Evolutionary conservation across 1,139 yeast species (phyloP).

Genomic region (Nakaseomyces kungkrabaensis): DNA sequence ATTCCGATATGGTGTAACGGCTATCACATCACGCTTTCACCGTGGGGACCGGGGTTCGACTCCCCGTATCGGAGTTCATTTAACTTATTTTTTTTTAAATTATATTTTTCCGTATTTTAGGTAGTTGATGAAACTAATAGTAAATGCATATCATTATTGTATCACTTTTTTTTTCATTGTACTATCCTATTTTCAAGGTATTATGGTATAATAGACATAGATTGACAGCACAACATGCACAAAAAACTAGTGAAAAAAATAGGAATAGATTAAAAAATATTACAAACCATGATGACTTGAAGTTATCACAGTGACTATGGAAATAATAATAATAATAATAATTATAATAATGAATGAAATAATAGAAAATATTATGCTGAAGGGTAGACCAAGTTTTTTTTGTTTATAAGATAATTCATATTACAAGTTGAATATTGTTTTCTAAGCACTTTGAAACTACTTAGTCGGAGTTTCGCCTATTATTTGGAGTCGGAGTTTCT

Average conservation of each 20-base stretch:
- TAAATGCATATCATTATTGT: too few species aligned
- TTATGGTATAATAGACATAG: too few species aligned
- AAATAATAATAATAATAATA: background rate
- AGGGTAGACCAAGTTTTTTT: background rate
- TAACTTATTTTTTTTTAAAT: conserved; percentile 4
- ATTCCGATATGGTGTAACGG: conserved; percentile 31
- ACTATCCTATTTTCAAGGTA: too few species aligned
- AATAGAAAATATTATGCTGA: background rate
- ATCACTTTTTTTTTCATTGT: too few species aligned
- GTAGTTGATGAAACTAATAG: too few species aligned
- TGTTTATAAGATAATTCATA: too few species aligned
- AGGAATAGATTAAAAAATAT: background rate
- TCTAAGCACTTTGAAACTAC: too few species aligned
- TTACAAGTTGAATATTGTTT: too few species aligned
- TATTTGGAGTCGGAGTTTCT: conserved; percentile 4
- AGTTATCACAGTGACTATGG: background rate
- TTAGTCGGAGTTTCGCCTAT: background rate
- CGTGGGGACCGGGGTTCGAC: conserved; percentile 32
- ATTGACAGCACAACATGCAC: background rate
- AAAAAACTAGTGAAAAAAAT: background rate
- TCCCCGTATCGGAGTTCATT: conserved; percentile 28
- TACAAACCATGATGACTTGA: background rate
- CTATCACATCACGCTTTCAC: conserved; percentile 31
- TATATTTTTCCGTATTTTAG: background rate
- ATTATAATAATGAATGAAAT: background rate